Conservation (phyloP, 2,329 filamentous ascomycete genomes). For the Fusarium pseudograminearum region DNA sequence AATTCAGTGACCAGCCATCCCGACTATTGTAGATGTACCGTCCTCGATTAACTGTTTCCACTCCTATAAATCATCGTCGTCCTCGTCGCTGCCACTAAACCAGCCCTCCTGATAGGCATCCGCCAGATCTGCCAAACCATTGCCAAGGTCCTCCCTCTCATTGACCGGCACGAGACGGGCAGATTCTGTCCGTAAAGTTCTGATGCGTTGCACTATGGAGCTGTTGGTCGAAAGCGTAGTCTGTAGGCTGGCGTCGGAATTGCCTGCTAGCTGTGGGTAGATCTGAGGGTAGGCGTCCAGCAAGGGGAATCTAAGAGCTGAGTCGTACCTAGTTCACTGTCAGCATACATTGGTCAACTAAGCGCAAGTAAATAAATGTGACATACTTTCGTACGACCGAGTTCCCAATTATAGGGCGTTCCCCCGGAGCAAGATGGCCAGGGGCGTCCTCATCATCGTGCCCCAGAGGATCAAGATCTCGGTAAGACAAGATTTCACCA, state of each 20-base stretch:
- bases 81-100: conserved; percentile 80
- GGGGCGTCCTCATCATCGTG: conserved; percentile 11
- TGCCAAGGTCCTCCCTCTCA: conserved; percentile 85
- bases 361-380: neutral
- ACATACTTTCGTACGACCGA: conserved; percentile 49
- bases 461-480: conserved; percentile 31
- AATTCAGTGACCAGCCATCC: neutral
- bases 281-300: conserved; percentile 87
- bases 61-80: conserved; percentile 67
- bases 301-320: conserved; percentile 75
- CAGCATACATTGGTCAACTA: neutral
- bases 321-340: conserved; percentile 57
- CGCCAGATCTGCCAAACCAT: conserved; percentile 82
- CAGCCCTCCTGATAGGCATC: conserved; percentile 92
- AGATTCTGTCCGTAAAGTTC: conserved; percentile 72
- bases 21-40: neutral
- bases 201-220: conserved; percentile 76
- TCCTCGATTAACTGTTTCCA: neutral
- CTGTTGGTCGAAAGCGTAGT: conserved; percentile 80
- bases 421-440: conserved; percentile 7
- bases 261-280: conserved; percentile 63
- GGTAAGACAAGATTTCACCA: conserved; percentile 46
- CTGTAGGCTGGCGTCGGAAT: conserved; percentile 56
- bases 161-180: conserved; percentile 75
- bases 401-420: conserved; percentile 45